Evolutionary conservation across 805 yeast genomes (phyloP).

Genomic region (Candida dendrica): DNA sequence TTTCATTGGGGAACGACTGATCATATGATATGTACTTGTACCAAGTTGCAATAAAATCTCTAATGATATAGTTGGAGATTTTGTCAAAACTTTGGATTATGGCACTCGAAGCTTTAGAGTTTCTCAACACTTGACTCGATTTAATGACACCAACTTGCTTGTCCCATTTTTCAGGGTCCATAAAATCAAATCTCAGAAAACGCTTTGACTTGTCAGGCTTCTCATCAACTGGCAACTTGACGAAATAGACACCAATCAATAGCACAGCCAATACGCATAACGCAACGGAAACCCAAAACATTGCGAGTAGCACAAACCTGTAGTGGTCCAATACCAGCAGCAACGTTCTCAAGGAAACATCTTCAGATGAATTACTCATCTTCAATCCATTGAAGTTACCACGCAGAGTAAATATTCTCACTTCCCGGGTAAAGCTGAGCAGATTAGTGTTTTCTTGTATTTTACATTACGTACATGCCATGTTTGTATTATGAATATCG

Average conservation of each 20-base stretch:
- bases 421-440: too few species aligned
- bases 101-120: constrained; percentile 2
- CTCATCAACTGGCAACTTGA: constrained; percentile 2
- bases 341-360: constrained; percentile 1
- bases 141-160: constrained; percentile 12
- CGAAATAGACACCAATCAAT: background rate
- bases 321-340: constrained; percentile 3
- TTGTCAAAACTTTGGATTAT: constrained; percentile 36
- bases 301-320: constrained; percentile 2
- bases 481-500: too few species aligned
- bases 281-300: background rate
- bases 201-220: background rate
- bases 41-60: constrained; percentile 55
- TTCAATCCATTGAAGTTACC: too few species aligned
- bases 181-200: constrained; percentile 21
- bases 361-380: background rate
- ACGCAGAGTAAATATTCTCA: too few species aligned
- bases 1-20: constrained; percentile 30
- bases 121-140: constrained; percentile 5
- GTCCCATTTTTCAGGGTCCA: constrained; percentile 24
- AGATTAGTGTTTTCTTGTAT: too few species aligned
- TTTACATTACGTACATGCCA: too few species aligned
- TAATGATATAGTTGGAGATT: constrained; percentile 37
- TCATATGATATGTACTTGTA: constrained; percentile 36
- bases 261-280: background rate